Base-by-base conservation (phyloP, 768 basidiomycete species). In the Rhodotorula kratochvilovae region DNA sequence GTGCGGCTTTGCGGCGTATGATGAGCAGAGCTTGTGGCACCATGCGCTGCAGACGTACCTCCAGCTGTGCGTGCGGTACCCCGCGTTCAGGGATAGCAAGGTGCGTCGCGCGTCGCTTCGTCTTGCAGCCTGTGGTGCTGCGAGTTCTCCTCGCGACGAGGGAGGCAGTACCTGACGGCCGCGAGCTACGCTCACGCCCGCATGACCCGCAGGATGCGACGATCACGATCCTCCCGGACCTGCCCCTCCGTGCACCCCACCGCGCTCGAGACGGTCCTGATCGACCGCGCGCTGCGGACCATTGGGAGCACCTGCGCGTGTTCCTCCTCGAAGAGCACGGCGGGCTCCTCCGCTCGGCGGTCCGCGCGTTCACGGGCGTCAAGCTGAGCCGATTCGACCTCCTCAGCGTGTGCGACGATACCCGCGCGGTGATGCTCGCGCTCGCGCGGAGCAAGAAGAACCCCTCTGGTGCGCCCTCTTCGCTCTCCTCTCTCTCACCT, bases 1-100 rank as follows among this genome's bases (percentile, higher is more conserved):
- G 29, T 60, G 63, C 25, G 67, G 67, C 3, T 72, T 72, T 55
- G 10, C 13, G 23, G 39, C 42, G 1, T 72, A 61, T 60, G 71
- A 72, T 60, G 71, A 72, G 27, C 46, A 43, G 42, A 50, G 45
- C 12, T 11, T 72, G 54, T 68, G 60, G 63, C 71, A 72, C 35
- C 71, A 72, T 33, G 59, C 63, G 10, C 46, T 72, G 46, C 68
- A 68, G 71, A 46, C 45, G 27, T 72, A 72, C 35, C 46, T 72
- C 11, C 71, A 72, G 55, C 63, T 72, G 1, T 68, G 63, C 29
- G 63, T 66, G 25, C 58, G 71, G 29, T 72, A 72, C 42, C 71
- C 71, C 16, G 33, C 59, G 2, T 65, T 72, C 50, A 5, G 48
- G 21, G 66, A 63, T 2, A 53, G 65, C 15, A 67, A 71, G 50